Base-by-base conservation (phyloP, 345 rosid genomes). In the Gossypium bickii region DNA sequence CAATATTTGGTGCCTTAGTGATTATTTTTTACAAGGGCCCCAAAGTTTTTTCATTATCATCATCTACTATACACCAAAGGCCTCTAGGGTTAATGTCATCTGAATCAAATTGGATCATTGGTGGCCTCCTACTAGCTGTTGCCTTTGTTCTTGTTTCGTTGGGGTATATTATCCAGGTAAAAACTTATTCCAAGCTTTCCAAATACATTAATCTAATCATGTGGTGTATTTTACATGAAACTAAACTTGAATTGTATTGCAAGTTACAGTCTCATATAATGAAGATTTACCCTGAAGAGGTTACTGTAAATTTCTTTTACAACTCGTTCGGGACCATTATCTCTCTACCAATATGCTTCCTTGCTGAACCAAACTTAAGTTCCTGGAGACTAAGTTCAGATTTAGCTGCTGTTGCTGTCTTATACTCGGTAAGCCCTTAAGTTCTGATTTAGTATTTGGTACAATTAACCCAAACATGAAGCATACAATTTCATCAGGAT, bases 91-190 rank as follows among this genome's bases (percentile, higher is more conserved):
- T 57, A 9, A 59, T 59, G 41, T 62, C 72, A 34, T 62, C 81
- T 49, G 67, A 78, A 55, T 74, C 85, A 25, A 80, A 86, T 57
- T 93, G 97, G 99, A 78, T 88, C 15, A 67, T 91, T 60, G 98
- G 99, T 6, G 97, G 96, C 0, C 67, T 86, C 67, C 83, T 91
- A 45, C 90, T 87, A 53, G 61, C 89, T 0, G 87, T 82, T 13
- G 92, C 92, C 78, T 87, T 87, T 57, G 75, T 90, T 47, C 79
- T 89, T 9, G 71, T 86, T 67, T 92, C 98, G 6, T 56, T 95
- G 8, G 91, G 97, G 97, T 90, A 89, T 82, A 90, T 95, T 78
- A 89, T 95, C 81, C 59, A 55, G 27, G 49, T 17, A 67, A 47
- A 66, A 2, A 8, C 47, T 22, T 18, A 44, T 66, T 12, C 53